These are phyloP conservation scores for Pichia eremophila DNA, from an alignment of 805 yeast genomes.

Conservation along the genomic window DNA sequence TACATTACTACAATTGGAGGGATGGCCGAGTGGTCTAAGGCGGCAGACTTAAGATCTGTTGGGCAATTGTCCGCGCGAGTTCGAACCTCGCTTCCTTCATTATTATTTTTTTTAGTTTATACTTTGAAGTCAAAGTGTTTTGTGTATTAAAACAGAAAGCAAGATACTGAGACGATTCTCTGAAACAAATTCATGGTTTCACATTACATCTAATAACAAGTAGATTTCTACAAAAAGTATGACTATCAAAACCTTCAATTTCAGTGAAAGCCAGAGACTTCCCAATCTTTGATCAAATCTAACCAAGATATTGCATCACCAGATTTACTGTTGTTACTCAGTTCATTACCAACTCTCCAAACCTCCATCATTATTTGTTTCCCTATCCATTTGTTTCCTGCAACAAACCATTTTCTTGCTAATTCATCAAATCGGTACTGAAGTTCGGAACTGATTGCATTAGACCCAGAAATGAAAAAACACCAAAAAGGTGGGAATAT, in stretches of 20 bases:
- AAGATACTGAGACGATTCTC: no score
- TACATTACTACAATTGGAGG: no score
- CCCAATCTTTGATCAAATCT: constrained; percentile 50
- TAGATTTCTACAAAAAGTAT: no score
- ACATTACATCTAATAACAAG: no score
- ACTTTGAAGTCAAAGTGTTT: background rate
- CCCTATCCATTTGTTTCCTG: constrained; percentile 42
- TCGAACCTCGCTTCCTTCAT: constrained; percentile 19
- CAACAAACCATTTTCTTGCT: constrained; percentile 26
- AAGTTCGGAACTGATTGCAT: constrained; percentile 24
- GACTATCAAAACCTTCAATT: no score
- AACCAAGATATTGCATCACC: constrained; percentile 36
- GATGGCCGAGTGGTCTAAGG: constrained; percentile 19
- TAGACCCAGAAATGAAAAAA: constrained; percentile 35
- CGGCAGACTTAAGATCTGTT: constrained; percentile 18
- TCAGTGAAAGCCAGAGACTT: constrained; percentile 25
- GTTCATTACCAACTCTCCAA: constrained; percentile 31
- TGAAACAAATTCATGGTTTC: no score
- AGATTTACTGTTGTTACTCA: constrained; percentile 3
- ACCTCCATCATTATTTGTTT: constrained; percentile 45
- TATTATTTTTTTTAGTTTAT: background rate
- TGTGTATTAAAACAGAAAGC: no score
- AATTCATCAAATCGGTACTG: constrained; percentile 27
- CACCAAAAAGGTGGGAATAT: constrained; percentile 41
- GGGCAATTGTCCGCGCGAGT: constrained; percentile 18